Base-by-base conservation (phyloP, 768 basidiomycete genomes). In the Russula foetens region DNA sequence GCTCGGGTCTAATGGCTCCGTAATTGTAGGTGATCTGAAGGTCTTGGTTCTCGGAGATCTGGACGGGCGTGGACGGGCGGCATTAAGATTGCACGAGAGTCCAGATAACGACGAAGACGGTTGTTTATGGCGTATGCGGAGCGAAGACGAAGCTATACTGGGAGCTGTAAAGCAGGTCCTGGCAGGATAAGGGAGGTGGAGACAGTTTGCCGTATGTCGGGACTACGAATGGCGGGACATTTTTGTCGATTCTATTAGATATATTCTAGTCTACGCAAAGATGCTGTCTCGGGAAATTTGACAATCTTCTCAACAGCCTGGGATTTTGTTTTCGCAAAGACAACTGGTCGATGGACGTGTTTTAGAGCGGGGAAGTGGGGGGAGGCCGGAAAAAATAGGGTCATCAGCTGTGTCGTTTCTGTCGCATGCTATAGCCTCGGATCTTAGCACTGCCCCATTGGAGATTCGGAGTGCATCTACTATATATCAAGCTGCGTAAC, bases 71-170 rank as follows among this genome's bases (percentile, higher is more conserved):
- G 66, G 65, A 1, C 48, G 66, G 9, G 80, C 79, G 6, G 75
- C 76, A 14, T 69, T 89, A 33, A 80, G 86, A 35, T 71, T 90
- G 49, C 80, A 77, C 52, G 83, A 82, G 63, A 79, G 79, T 21
- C 66, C 38, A 4, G 66, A 67, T 24, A 11, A 38, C 11, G 84
- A 86, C 5, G 88, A 88, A 43, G 84, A 84, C 33, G 80, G 85
- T 29, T 88, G 86, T 67, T 69, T 90, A 48, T 90, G 88, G 87
- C 79, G 83, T 51, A 55, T 89, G 60, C 83, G 85, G 29, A 81
- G 83, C 67, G 75, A 72, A 12, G 78, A 84, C 53, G 67, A 65
- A 17, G 71, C 66, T 17, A 63, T 86, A 62, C 70, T 79, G 57
- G 71, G 63, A 26, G 64, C 72, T 23, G 75, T 87, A 56, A 81